Conservation (phyloP, 2,329 filamentous ascomycete species). For the Nemania serpens region DNA sequence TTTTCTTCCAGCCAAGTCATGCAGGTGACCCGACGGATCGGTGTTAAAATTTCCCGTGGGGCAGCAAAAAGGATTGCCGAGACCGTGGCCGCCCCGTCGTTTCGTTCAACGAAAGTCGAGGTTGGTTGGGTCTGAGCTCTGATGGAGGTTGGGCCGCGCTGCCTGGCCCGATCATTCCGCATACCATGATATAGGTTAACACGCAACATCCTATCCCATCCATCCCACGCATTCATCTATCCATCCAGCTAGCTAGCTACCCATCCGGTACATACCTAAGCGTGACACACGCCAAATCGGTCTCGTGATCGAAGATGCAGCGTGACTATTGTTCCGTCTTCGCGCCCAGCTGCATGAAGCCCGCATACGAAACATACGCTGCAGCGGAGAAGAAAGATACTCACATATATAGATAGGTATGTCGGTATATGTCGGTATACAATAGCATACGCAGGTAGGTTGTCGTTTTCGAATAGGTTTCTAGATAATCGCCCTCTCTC, state of each 20-base stretch:
- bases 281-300: slow-evolving; percentile 18
- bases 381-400: too few species aligned
- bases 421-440: too few species aligned
- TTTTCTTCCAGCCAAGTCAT: slow-evolving; percentile 1
- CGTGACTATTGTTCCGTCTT: neutral
- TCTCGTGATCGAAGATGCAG: slow-evolving; percentile 28
- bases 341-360: neutral
- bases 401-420: too few species aligned
- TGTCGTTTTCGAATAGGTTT: too few species aligned
- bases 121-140: slow-evolving; percentile 20
- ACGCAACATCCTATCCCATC: neutral
- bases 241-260: too few species aligned
- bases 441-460: neutral
- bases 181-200: neutral
- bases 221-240: neutral
- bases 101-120: neutral
- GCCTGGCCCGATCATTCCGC: slow-evolving; percentile 8
- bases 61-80: neutral
- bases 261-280: neutral
- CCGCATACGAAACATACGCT: neutral
- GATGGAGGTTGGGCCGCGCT: slow-evolving; percentile 29
- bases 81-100: slow-evolving; percentile 9
- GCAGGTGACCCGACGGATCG: slow-evolving; percentile 2
- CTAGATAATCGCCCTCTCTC: too few species aligned
- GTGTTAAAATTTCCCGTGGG: neutral